Percentiles rank a stretch among this genome's conserved stretches.
These are phyloP conservation scores for Deinandra increscens DNA, from an alignment of 129 eudicot genomes.

Conservation along the genomic window DNA sequence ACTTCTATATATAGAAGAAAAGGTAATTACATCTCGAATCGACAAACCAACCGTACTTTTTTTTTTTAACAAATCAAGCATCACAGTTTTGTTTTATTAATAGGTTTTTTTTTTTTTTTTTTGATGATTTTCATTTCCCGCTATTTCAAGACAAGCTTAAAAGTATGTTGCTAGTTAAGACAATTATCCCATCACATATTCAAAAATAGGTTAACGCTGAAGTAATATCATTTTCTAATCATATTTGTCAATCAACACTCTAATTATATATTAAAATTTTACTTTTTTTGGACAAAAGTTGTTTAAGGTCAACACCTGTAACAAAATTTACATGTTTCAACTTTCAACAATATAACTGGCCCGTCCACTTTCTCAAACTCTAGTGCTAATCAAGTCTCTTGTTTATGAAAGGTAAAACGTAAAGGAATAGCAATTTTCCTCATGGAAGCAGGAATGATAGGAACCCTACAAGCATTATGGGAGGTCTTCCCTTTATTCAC, in stretches of 20 bases:
- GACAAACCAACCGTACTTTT: neutral
- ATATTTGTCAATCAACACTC: neutral
- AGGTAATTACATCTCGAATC: neutral
- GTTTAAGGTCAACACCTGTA: neutral
- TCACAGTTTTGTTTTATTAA: too few relatives aligned
- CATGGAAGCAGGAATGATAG: conserved; percentile 97
- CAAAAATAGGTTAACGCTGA: neutral
- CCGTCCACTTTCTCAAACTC: neutral
- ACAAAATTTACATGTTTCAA: neutral
- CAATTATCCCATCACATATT: neutral
- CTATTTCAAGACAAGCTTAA: neutral
- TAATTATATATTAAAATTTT: neutral
- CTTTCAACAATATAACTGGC: neutral
- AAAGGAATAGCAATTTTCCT: conserved; percentile 86
- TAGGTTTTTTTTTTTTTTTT: neutral
- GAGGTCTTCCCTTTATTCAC: conserved; percentile 90
- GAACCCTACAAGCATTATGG: conserved; percentile 85
- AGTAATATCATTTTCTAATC: neutral
- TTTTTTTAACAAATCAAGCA: too few relatives aligned
- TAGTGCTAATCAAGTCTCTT: neutral
- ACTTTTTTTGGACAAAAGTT: neutral
- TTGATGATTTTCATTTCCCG: neutral
- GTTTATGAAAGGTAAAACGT: conserved; percentile 48
- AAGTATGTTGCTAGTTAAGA: neutral
- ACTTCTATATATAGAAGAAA: neutral